Percentiles rank a stretch among this genome's conserved stretches.
These are phyloP conservation scores for Exsudoporus frostii DNA, from an alignment of 768 basidiomycete genomes.

Conservation along the genomic window DNA sequence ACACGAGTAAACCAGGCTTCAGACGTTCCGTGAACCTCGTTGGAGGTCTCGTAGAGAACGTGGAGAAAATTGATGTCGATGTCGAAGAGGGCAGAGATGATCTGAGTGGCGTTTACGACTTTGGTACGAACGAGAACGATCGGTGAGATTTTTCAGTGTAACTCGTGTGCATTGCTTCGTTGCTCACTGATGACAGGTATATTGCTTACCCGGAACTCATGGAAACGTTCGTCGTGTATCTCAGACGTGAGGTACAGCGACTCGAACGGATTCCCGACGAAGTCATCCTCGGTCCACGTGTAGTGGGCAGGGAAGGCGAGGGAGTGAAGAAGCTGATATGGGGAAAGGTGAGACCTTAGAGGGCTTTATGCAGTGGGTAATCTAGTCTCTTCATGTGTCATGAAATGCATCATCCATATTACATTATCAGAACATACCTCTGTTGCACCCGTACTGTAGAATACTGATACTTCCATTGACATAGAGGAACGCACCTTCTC, in stretches of 20 bases:
- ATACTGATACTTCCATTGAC: background rate
- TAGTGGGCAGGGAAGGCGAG: conserved; percentile 33
- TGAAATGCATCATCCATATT: background rate
- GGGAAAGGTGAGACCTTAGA: conserved; percentile 24
- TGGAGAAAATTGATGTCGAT: conserved; percentile 54
- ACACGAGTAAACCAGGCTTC: conserved; percentile 31
- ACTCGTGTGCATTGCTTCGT: background rate
- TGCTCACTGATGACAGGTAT: conserved; percentile 47
- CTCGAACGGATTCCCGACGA: conserved; percentile 56
- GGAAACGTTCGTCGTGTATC: conserved; percentile 63
- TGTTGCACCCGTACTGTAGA: background rate
- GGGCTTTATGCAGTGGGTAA: background rate
- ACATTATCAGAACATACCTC: conserved; percentile 1
- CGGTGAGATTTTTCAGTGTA: conserved; percentile 17
- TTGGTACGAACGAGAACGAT: conserved; percentile 47
- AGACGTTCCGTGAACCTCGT: conserved; percentile 69
- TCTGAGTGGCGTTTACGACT: conserved; percentile 71
- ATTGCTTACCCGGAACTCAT: conserved; percentile 74
- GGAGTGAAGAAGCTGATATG: conserved; percentile 30
- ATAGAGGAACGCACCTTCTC: background rate
- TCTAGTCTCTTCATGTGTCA: background rate
- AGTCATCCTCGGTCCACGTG: conserved; percentile 30
- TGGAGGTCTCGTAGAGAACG: conserved; percentile 60
- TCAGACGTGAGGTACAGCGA: conserved; percentile 68
- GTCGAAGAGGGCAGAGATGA: conserved; percentile 63